Conservation (phyloP, 2,329 filamentous ascomycete species). For the Aschersonia sp. region DNA sequence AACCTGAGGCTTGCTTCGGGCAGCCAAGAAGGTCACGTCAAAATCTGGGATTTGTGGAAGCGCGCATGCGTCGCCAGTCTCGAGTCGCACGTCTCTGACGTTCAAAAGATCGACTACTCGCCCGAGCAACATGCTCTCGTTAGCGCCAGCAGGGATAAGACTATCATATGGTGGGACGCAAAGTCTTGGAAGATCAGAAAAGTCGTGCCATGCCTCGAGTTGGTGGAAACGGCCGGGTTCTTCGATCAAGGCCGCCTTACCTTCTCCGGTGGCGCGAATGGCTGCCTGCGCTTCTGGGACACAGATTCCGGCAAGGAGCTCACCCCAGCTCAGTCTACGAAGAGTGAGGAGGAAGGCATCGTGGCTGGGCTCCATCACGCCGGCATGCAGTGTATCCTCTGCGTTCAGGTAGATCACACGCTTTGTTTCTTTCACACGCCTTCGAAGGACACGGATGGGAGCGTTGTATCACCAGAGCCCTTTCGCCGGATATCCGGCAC, state of each 20-base stretch:
- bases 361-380: constrained; percentile 55
- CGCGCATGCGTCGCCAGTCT: constrained; percentile 61
- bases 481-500: constrained; percentile 82
- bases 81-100: constrained; percentile 88
- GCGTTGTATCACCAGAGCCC: constrained; percentile 29
- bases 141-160: constrained; percentile 84
- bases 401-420: constrained; percentile 81
- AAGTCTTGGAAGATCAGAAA: constrained; percentile 70
- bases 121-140: constrained; percentile 59
- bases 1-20: constrained; percentile 76
- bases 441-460: constrained; percentile 20
- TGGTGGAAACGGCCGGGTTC: constrained; percentile 74
- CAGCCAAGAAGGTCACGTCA: constrained; percentile 83
- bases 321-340: constrained; percentile 54
- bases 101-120: constrained; percentile 77
- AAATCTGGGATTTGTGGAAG: constrained; percentile 84
- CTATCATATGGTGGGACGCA: constrained; percentile 81
- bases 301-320: constrained; percentile 64
- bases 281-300: constrained; percentile 72
- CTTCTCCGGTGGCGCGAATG: constrained; percentile 75
- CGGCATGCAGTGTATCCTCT: constrained; percentile 56
- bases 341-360: constrained; percentile 50
- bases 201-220: constrained; percentile 72
- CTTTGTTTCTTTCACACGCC: constrained; percentile 53
- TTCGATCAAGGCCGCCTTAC: constrained; percentile 55